Evolutionary conservation across 331 rosid species (phyloP).

Genomic region (Arachis monticola): DNA sequence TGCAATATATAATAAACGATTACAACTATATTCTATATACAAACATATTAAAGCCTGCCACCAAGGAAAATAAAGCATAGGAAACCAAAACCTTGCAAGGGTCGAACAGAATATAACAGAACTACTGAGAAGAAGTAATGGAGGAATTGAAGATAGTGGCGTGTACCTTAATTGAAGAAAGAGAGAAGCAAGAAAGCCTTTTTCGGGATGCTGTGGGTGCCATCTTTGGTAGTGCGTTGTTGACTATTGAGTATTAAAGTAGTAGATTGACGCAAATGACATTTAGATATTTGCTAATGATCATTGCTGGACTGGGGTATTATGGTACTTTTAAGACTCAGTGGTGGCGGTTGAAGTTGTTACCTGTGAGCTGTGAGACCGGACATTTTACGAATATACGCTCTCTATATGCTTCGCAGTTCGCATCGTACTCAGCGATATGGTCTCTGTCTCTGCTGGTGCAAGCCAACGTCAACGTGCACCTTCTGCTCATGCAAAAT

Average conservation of each 20-base stretch:
- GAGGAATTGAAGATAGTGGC: neutral
- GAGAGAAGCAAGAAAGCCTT: slow-evolving; percentile 19
- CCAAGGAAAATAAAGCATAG: neutral
- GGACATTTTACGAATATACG: slow-evolving; percentile 50
- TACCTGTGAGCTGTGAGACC: slow-evolving; percentile 23
- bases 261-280: slow-evolving; percentile 8
- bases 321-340: slow-evolving; percentile 4
- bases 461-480: too few species aligned
- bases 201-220: neutral
- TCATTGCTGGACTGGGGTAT: slow-evolving; percentile 16
- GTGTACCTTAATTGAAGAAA: slow-evolving; percentile 40
- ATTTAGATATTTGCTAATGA: neutral
- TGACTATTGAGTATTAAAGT: neutral
- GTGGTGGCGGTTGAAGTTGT: neutral
- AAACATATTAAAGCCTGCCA: too few species aligned
- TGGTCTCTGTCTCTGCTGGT: too few species aligned
- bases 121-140: neutral
- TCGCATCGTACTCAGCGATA: neutral
- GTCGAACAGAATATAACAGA: neutral
- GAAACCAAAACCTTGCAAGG: neutral
- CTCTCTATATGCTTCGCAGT: neutral
- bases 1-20: neutral
- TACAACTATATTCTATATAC: neutral
- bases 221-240: neutral
- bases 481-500: too few species aligned